These are phyloP conservation scores for Jamesozyma piceae DNA, from an alignment of 805 yeast species.

Conservation along the genomic window DNA sequence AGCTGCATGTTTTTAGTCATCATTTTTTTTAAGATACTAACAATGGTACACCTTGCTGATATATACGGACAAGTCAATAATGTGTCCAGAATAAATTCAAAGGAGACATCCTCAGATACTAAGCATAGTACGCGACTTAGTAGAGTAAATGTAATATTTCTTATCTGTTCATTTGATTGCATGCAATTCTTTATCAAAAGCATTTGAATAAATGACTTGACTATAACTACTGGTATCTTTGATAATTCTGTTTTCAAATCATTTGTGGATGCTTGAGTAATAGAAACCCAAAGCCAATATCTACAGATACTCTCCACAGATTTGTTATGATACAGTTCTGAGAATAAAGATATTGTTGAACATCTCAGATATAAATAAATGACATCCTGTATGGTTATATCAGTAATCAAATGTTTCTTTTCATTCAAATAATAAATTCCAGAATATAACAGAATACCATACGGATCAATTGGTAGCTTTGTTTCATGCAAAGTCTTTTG, in stretches of 20 bases:
- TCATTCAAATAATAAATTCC: constrained; percentile 17
- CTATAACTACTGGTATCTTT: constrained; percentile 26
- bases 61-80: constrained; percentile 60
- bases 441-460: constrained; percentile 28
- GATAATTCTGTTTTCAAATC: constrained; percentile 12
- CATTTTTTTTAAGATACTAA: constrained; percentile 62
- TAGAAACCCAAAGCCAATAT: constrained; percentile 33
- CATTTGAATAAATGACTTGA: constrained; percentile 35
- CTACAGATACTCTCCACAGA: constrained; percentile 26
- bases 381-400: constrained; percentile 18
- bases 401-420: constrained; percentile 9
- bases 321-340: constrained; percentile 16
- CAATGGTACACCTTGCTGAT: constrained; percentile 47
- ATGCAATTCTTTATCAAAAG: constrained; percentile 34
- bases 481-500: constrained; percentile 23
- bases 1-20: constrained; percentile 29
- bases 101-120: constrained; percentile 48
- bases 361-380: constrained; percentile 35
- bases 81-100: constrained; percentile 55
- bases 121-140: constrained; percentile 53
- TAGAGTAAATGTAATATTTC: constrained; percentile 44
- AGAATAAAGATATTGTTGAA: constrained; percentile 34
- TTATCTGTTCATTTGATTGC: constrained; percentile 31
- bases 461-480: constrained; percentile 25
- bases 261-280: constrained; percentile 10